Evolutionary conservation across 1,284 basidiomycete species (phyloP).

Genomic region (Tranzscheliella williamsii): DNA sequence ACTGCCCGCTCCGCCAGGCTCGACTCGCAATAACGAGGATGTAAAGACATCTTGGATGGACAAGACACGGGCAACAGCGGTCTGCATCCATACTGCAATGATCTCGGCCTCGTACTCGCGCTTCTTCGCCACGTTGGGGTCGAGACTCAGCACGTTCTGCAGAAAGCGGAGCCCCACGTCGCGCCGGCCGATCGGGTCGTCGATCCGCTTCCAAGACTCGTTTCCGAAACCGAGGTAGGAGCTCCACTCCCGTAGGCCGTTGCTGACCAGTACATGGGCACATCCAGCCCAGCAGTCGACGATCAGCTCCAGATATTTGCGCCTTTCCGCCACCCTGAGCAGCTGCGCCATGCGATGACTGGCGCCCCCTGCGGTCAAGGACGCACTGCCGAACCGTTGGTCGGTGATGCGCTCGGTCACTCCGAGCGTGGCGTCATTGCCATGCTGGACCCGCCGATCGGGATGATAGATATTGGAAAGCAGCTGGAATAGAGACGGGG

Average conservation of each 20-base stretch:
- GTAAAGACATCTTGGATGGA: constrained; percentile 44
- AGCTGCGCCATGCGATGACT: constrained; percentile 15
- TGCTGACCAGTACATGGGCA: constrained; percentile 70
- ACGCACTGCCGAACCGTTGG: not conserved
- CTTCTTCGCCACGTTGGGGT: constrained; percentile 63
- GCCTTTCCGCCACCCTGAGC: constrained; percentile 51
- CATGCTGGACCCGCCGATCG: constrained; percentile 28
- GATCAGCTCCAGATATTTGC: constrained; percentile 65
- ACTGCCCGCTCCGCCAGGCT: not conserved
- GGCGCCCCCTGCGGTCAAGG: not conserved
- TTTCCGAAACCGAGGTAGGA: constrained; percentile 68
- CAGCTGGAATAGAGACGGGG: constrained; percentile 69
- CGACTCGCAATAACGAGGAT: not conserved
- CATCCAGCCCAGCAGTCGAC: constrained; percentile 80
- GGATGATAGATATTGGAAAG: constrained; percentile 66
- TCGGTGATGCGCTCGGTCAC: constrained; percentile 19
- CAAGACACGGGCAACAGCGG: constrained; percentile 32
- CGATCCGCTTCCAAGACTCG: constrained; percentile 70
- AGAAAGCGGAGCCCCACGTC: constrained; percentile 74
- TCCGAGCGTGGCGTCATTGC: constrained; percentile 17
- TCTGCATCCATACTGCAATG: constrained; percentile 46
- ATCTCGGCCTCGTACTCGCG: constrained; percentile 34
- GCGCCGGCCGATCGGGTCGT: constrained; percentile 66
- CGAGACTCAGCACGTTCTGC: constrained; percentile 69
- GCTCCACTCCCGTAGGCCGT: constrained; percentile 71